phyloP scores from a whole-genome alignment of 441 rosid species.

The Aquilaria agallochum region DNA sequence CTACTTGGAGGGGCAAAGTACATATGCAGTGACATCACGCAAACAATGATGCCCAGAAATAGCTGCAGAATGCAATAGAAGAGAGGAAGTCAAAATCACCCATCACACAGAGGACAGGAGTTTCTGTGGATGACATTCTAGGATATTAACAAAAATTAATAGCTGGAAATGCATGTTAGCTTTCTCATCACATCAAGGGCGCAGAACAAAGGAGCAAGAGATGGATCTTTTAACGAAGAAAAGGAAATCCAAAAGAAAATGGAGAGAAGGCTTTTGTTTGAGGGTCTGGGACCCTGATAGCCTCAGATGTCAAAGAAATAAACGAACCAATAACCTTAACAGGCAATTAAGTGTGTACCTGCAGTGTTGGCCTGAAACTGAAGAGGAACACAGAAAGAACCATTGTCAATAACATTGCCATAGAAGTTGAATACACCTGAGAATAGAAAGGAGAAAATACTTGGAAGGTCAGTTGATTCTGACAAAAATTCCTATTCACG shows the following conservation, averaged over 20 bases:
- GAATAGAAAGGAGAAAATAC: not conserved
- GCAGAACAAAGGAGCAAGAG: no score
- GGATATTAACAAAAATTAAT: no score
- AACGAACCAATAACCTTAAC: not conserved
- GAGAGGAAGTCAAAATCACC: not conserved
- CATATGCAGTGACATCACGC: conserved; percentile 20
- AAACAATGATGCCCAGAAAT: conserved; percentile 18
- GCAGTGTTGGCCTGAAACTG: conserved; percentile 18
- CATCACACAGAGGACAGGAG: no score
- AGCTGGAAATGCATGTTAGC: no score
- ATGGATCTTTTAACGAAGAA: no score
- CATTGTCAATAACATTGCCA: conserved; percentile 19
- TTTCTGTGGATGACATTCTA: no score
- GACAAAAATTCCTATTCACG: not conserved
- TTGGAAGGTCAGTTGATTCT: not conserved
- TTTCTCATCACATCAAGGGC: no score
- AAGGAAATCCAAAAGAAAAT: no score
- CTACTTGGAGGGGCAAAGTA: conserved; percentile 16
- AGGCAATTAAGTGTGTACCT: conserved; percentile 15
- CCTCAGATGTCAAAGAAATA: not conserved
- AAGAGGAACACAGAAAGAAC: conserved; percentile 17
- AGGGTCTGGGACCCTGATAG: no score
- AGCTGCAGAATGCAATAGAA: conserved; percentile 12
- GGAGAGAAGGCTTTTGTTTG: no score
- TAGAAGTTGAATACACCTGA: conserved; percentile 19